Conservation (phyloP, 208 protist genomes). For the Phytomonas francai region DNA sequence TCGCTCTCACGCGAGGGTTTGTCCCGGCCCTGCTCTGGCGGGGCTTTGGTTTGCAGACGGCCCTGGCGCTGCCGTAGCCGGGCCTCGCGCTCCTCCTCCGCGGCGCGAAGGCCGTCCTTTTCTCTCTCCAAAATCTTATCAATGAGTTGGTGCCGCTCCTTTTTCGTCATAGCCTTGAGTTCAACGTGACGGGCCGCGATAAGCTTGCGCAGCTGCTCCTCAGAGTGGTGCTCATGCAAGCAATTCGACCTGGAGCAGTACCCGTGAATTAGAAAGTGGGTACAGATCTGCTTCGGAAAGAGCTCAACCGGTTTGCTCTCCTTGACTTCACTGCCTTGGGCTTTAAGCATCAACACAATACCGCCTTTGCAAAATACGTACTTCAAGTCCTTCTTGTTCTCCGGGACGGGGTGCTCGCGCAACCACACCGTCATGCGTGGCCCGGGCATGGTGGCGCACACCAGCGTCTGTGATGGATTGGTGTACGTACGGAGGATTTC, state of each 20-base stretch:
- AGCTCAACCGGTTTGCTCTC: conserved; percentile 83
- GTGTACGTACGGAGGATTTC: conserved; percentile 63
- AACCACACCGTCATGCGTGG: conserved; percentile 79
- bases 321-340: conserved; percentile 54
- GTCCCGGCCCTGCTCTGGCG: conserved; percentile 14
- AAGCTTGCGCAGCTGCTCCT: conserved; percentile 58
- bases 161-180: conserved; percentile 73
- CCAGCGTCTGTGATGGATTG: conserved; percentile 52
- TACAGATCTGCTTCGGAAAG: conserved; percentile 76
- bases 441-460: conserved; percentile 76
- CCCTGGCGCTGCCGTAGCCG: conserved; percentile 21
- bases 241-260: conserved; percentile 76
- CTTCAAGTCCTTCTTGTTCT: conserved; percentile 34
- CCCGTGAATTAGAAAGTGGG: conserved; percentile 77
- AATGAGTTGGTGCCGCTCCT: conserved; percentile 62
- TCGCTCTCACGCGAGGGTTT: not conserved
- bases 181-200: conserved; percentile 71
- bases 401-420: conserved; percentile 49
- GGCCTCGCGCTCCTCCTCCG: conserved; percentile 34
- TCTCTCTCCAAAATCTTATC: conserved; percentile 53
- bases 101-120: conserved; percentile 33
- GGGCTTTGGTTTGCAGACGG: conserved; percentile 8
- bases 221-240: conserved; percentile 80
- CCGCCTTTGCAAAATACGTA: conserved; percentile 71
- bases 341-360: conserved; percentile 78